phyloP scores from a whole-genome alignment of 257 asterid genomes.

The Solanum dulcamara region DNA sequence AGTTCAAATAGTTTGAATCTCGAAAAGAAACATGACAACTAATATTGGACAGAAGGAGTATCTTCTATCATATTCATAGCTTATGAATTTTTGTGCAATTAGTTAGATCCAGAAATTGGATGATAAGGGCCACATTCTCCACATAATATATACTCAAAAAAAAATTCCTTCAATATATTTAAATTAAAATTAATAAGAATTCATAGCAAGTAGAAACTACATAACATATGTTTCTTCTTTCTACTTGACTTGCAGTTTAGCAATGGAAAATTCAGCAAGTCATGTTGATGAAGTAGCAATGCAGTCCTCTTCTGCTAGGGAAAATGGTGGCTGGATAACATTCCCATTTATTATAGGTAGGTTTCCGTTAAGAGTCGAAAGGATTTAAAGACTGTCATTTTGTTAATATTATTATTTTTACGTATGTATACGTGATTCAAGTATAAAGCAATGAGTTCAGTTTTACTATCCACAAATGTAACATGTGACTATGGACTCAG shows the following conservation, averaged over 20 bases:
- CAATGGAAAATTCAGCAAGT: not conserved
- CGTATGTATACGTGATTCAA: too few species aligned
- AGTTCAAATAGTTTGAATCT: not conserved
- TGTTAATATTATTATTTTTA: not conserved
- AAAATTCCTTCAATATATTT: not conserved
- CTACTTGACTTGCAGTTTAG: not conserved
- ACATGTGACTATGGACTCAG: not conserved
- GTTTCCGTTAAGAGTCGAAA: not conserved
- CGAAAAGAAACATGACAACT: not conserved
- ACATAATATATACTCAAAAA: not conserved
- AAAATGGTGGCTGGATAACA: constrained; percentile 44
- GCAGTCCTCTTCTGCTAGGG: not conserved
- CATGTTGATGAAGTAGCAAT: not conserved
- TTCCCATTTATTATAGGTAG: constrained; percentile 39
- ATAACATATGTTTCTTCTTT: not conserved
- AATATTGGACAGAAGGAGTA: not conserved
- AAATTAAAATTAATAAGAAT: not conserved
- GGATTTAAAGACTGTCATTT: not conserved
- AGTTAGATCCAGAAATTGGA: not conserved
- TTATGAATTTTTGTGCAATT: not conserved
- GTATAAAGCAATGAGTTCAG: not conserved
- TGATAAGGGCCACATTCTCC: not conserved
- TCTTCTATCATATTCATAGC: not conserved
- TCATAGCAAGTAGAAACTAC: not conserved
- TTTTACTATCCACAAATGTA: not conserved